Base-by-base conservation (phyloP, 2,329 filamentous ascomycete species). In the Onygenales sp. region DNA sequence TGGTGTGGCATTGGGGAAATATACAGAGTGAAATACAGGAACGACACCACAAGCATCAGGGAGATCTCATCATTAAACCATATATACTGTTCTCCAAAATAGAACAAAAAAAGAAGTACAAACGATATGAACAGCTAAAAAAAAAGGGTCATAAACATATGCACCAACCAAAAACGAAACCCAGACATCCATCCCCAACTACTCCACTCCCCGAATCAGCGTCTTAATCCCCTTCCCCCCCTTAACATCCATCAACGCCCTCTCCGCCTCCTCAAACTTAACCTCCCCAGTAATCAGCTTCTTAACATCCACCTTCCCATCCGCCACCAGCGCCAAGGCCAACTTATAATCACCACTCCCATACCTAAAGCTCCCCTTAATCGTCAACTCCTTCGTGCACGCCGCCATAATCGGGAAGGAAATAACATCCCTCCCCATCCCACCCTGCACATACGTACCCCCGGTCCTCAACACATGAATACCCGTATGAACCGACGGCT, bases 371-470 rank as follows among this genome's bases (percentile, higher is more conserved):
- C 85, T 91, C 21, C 92, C 92, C 66, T 86, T 87, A 46, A 87
- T 79, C 9, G 85, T 94, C 50, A 95, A 77, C 76, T 97, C 92
- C 75, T 96, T 96, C 49, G 84, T 79, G 69, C 90, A 94, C 65
- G 94, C 77, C 4, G 87, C 86, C 81, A 92, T 87, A 67, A 97
- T 95, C 50, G 92, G 92, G 75, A 96, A 95, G 7, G 73, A 87
- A 68, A 96, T 91, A 64, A 95, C 88, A 40, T 83, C 71, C 67
- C 86, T 87, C 65, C 92, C 92, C 89, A 96, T 95, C 52, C 91
- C 91, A 55, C 84, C 88, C 73, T 94, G 89, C 7, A 94, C 85
- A 63, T 88, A 92, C 13, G 80, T 84, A 34, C 88, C 88, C 53
- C 88, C 88, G 46, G 77, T 76, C 58, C 84, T 79, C 31, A 90